These are phyloP conservation scores for Aegilops sharonensis DNA, from an alignment of 176 grass and related monocot genomes.

Conservation along the genomic window DNA sequence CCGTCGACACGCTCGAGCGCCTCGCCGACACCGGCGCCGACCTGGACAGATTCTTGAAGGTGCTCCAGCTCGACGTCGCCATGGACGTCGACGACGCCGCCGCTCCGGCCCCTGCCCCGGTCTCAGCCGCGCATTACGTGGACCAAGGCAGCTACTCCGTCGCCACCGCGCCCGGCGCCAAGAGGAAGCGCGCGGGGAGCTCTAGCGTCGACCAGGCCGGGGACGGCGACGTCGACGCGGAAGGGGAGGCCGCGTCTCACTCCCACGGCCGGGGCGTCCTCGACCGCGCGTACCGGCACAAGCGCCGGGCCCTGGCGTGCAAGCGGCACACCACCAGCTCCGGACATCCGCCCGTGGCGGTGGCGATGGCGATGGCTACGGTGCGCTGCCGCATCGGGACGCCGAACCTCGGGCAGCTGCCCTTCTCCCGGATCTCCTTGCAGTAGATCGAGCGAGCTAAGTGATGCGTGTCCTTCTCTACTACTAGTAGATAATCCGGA, in stretches of 20 bases:
- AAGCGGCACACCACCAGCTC: background rate
- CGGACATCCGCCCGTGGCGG: background rate
- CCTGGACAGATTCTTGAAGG: slow-evolving; percentile 22
- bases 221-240: background rate
- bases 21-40: slow-evolving; percentile 4
- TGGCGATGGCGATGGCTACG: slow-evolving; percentile 19
- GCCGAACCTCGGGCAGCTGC: background rate
- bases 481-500: too few species aligned
- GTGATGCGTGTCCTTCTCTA: too few species aligned
- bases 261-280: background rate
- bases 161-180: background rate
- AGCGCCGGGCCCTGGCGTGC: background rate
- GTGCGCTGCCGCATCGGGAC: slow-evolving; percentile 9
- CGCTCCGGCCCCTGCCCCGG: background rate
- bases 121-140: background rate
- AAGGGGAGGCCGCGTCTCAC: background rate
- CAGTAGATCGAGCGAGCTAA: background rate
- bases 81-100: slow-evolving; percentile 3
- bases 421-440: background rate
- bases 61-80: slow-evolving; percentile 3
- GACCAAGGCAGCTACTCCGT: background rate
- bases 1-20: slow-evolving; percentile 29
- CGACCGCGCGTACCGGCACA: background rate
- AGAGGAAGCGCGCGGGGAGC: slow-evolving; percentile 13
- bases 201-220: background rate